Base-by-base conservation (phyloP, 2,329 filamentous ascomycete genomes). In the Ceratocystis cacaofunesta region DNA sequence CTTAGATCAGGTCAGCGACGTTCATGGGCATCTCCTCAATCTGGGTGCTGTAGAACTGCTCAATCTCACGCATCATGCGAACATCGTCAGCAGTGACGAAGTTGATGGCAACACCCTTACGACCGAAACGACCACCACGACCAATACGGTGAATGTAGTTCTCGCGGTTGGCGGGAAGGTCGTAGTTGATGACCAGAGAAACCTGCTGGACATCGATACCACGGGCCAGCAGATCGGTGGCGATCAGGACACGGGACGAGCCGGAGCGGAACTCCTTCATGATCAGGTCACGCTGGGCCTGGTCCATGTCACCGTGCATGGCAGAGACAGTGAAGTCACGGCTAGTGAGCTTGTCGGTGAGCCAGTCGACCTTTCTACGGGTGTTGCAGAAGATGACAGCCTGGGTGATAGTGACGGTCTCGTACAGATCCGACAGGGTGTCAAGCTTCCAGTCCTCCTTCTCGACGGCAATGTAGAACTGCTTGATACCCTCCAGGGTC, bases 321-420 rank as follows among this genome's bases (percentile, higher is more conserved):
- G 92, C 92, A 48, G 92, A 96, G 77, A 99, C 94, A 69, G 94
- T 97, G 84, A 99, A 99, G 81, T 99, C 92, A 82, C 91, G 90
- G 73, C 89, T 89, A 73, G 90, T 95, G 77, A 99, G 91, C 87
- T 97, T 97, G 81, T 97, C 92, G 72, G 94, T 97, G 73, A 99
- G 88, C 94, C 94, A 99, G 83, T 99, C 94, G 74, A 99, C 94
- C 92, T 99, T 99, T 85, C 92, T 89, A 78, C 94, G 89, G 76
- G 94, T 99, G 87, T 99, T 99, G 87, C 94, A 99, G 89, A 99
- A 99, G 81, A 99, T 99, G 79, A 99, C 94, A 68, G 94, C 94
- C 80, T 99, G 94, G 72, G 94, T 99, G 75, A 97, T 99, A 76
- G 94, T 99, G 76, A 99, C 89, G 66, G 94, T 99, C 82, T 99